phyloP scores from a whole-genome alignment of 768 basidiomycete genomes.

The Clavaria fumosa region DNA sequence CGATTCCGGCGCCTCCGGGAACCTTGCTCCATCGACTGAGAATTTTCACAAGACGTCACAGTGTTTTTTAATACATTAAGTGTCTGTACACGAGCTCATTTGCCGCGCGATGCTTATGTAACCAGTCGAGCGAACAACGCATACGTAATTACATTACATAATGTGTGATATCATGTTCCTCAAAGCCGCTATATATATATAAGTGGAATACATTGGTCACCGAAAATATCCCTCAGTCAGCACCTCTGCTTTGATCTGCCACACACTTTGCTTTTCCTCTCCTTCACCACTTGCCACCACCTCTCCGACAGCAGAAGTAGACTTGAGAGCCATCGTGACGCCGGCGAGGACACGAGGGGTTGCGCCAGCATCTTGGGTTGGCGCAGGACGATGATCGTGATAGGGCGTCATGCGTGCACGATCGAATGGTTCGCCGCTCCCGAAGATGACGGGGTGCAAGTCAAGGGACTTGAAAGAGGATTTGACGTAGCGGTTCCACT shows the following conservation, averaged over 20 bases:
- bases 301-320: conserved; percentile 2
- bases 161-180: no score
- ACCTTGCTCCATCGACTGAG: no score
- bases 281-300: neutral
- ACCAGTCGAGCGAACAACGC: no score
- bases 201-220: neutral
- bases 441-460: conserved; percentile 4
- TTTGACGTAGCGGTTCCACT: conserved; percentile 2
- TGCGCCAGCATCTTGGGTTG: no score
- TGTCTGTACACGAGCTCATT: no score
- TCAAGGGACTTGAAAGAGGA: conserved; percentile 1
- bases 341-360: neutral
- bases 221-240: conserved; percentile 4
- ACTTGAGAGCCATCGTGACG: conserved; percentile 3
- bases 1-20: no score
- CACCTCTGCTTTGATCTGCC: conserved; percentile 4
- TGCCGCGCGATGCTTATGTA: no score
- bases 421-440: conserved; percentile 2
- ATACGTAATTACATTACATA: no score
- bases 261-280: neutral
- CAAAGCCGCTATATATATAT: neutral
- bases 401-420: conserved; percentile 1
- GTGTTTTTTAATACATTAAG: no score
- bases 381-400: neutral
- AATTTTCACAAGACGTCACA: no score